Evolutionary conservation across 2,329 filamentous ascomycete species (phyloP), one percentile per base, ranked within the genome.

Genomic region (Aspergillus novofumigatus): DNA sequence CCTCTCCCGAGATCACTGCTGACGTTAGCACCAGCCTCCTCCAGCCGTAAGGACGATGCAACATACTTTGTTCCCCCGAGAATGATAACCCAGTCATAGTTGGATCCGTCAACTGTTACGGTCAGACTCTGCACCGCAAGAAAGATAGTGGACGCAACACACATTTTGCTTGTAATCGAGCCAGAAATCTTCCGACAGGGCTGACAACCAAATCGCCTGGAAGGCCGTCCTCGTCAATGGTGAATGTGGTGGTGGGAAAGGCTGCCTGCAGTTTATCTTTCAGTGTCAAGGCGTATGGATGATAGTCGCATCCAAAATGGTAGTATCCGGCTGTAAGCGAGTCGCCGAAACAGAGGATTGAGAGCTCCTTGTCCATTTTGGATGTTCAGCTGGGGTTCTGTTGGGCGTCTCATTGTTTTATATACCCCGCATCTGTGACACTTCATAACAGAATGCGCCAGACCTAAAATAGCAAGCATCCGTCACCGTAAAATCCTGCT

Each of bases 321-420:
- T 77, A 74, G 68, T 76, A 86, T 45, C 86, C 86, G 11, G 77
- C 78, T 5, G 86, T 88, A 49, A 89, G 79, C 42, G 83, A 86
- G 77, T 87, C 80, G 69, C 85, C 85, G 70, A 87, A 84, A 76
- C 85, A 87, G 59, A 87, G 79, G 65, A 87, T 80, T 1, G 60
- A 59, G 10, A 60, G 17, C 45, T 51, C 41, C 29, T 58, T 32
- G 29, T 32, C 42, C 61, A 63, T 63, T 17, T n/a, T 55, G n/a
- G 28, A 3, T 10, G 11, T 10, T 4, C 10, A 29, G 28, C 9
- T 10, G 28, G 9, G 3, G 8, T 10, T 10, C 11, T 29, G 28
- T 29, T 29, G 28, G 3, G 28, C 8, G 4, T 29, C 8, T 10
- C 28, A 10, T 29, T 29, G 28, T 10, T 4, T 29, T 29, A 29